phyloP scores from a whole-genome alignment of 2,329 filamentous ascomycete species.

The Cladosporium sp. region DNA sequence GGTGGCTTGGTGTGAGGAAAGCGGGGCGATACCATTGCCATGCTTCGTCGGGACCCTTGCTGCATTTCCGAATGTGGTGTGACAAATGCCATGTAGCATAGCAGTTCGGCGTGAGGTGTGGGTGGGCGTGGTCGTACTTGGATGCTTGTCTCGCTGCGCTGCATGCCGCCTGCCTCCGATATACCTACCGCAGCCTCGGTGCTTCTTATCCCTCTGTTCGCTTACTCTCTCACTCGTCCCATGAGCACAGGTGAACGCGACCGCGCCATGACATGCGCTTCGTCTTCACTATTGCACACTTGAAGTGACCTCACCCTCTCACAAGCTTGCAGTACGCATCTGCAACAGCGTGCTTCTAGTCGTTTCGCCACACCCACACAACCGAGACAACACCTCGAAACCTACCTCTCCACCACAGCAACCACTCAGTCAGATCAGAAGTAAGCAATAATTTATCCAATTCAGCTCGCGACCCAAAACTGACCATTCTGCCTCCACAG shows the following conservation, averaged over 20 bases:
- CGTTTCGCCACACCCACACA: background rate
- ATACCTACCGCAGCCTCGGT: background rate
- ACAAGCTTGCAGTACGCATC: background rate
- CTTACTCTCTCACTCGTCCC: background rate
- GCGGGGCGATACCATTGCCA: constrained; percentile 7
- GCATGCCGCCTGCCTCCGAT: constrained; percentile 11
- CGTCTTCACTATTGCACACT: background rate
- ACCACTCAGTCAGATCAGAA: background rate
- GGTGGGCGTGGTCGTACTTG: background rate
- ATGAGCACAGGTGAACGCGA: background rate
- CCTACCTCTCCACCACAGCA: background rate
- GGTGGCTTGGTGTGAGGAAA: background rate
- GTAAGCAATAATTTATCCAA: background rate
- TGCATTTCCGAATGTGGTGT: constrained; percentile 4
- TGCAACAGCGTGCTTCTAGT: background rate
- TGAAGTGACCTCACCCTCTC: background rate
- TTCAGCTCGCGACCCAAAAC: background rate
- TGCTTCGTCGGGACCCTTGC: background rate
- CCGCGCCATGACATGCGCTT: background rate
- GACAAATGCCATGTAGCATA: constrained; percentile 1
- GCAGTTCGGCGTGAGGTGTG: background rate
- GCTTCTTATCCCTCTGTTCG: background rate
- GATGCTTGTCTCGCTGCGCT: constrained; percentile 5
- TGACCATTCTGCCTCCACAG: background rate
- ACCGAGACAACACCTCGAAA: background rate